phyloP scores from a whole-genome alignment of 129 eudicot species.

The Artemisia annua region DNA sequence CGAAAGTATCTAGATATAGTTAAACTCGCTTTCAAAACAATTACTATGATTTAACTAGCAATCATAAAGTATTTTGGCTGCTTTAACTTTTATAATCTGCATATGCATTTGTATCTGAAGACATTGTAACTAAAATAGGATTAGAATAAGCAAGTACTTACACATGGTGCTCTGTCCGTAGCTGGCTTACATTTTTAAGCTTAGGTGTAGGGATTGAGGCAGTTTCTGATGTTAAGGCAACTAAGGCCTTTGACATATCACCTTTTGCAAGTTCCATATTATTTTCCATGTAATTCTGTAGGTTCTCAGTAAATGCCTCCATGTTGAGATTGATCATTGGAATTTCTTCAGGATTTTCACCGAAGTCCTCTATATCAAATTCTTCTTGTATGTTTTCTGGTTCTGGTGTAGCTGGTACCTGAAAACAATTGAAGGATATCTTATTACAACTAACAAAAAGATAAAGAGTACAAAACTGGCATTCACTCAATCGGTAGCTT shows the following conservation, averaged over 20 bases:
- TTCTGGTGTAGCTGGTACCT: constrained; percentile 74
- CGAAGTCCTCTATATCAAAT: constrained; percentile 68
- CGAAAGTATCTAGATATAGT: too few species aligned
- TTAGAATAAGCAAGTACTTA: constrained; percentile 42
- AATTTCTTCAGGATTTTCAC: constrained; percentile 73
- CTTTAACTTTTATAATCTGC: not conserved
- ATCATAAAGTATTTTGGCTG: not conserved
- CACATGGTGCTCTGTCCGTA: constrained; percentile 99
- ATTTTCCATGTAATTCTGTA: constrained; percentile 59
- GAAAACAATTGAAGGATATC: not conserved
- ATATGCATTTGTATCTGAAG: not conserved
- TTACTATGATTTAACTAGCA: constrained; percentile 1
- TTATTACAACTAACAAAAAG: not conserved
- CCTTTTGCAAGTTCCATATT: constrained; percentile 66
- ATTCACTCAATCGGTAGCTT: not conserved
- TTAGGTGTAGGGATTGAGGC: constrained; percentile 91
- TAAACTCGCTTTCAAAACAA: not conserved
- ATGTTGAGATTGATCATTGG: constrained; percentile 83
- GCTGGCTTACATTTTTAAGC: constrained; percentile 84
- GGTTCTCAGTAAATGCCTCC: constrained; percentile 71
- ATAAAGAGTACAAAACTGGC: not conserved
- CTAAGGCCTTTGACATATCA: constrained; percentile 84
- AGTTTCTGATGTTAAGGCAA: constrained; percentile 82
- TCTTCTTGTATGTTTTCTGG: constrained; percentile 50
- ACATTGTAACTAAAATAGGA: not conserved